Conservation (phyloP, 371 early-diverging fungal species). For the Mucor indicus region DNA sequence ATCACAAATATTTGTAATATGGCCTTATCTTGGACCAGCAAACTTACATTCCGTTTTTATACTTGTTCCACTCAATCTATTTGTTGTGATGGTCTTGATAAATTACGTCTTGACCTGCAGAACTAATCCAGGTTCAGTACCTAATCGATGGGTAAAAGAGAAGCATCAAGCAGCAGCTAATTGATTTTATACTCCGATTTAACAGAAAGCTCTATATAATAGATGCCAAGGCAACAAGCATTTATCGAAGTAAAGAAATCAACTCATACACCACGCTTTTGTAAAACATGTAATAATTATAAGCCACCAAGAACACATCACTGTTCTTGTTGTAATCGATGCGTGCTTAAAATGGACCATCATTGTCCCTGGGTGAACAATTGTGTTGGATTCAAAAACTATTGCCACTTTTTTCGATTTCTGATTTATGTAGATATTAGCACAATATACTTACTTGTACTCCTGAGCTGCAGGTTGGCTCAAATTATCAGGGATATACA, state of each 20-base stretch:
- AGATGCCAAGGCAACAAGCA: conserved; percentile 51
- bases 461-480: conserved; percentile 38
- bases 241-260: conserved; percentile 71
- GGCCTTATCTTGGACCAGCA: conserved; percentile 28
- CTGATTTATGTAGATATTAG: conserved; percentile 67
- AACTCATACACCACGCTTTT: conserved; percentile 70
- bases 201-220: not conserved
- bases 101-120: conserved; percentile 80
- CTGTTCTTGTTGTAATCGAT: conserved; percentile 74
- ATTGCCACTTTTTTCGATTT: conserved; percentile 88
- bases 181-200: not conserved
- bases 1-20: conserved; percentile 43
- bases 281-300: conserved; percentile 69
- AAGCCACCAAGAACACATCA: conserved; percentile 88
- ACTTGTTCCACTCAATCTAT: conserved; percentile 65
- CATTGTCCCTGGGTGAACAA: conserved; percentile 98
- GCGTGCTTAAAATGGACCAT: conserved; percentile 91
- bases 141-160: conserved; percentile 64
- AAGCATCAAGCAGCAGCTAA: too few relatives aligned
- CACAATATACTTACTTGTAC: conserved; percentile 41
- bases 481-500: conserved; percentile 30
- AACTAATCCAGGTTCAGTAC: conserved; percentile 82
- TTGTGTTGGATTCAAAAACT: conserved; percentile 91
- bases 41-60: conserved; percentile 33
- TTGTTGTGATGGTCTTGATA: conserved; percentile 61